Conservation (phyloP, 2,329 filamentous ascomycete genomes). For the Verticillium tricorpus region DNA sequence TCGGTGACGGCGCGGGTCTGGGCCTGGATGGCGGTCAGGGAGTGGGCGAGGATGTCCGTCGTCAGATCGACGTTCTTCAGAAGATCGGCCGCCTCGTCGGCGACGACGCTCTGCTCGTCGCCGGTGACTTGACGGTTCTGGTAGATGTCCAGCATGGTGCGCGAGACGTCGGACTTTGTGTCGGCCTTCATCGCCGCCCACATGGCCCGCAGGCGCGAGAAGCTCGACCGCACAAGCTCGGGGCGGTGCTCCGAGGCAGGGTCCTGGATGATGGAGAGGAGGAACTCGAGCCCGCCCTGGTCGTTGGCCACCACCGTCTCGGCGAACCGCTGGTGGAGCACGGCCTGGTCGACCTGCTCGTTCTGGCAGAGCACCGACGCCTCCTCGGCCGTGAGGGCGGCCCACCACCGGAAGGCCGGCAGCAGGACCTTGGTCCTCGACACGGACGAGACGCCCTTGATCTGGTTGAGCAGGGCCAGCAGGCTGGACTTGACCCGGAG, state of each 20-base stretch:
- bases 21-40: conserved; percentile 70
- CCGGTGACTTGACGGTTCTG: conserved; percentile 42
- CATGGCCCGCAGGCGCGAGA: conserved; percentile 63
- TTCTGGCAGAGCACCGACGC: conserved; percentile 35
- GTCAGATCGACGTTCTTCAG: conserved; percentile 70
- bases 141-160: conserved; percentile 58
- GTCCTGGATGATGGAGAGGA: conserved; percentile 44
- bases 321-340: conserved; percentile 39
- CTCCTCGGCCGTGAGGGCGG: conserved; percentile 46
- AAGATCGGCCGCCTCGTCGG: conserved; percentile 64
- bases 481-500: conserved; percentile 66
- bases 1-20: conserved; percentile 69
- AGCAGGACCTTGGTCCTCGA: conserved; percentile 71
- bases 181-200: conserved; percentile 70
- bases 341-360: conserved; percentile 37
- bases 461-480: conserved; percentile 65
- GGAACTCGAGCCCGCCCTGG: conserved; percentile 42
- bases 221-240: conserved; percentile 59
- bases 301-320: conserved; percentile 52
- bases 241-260: conserved; percentile 32
- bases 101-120: conserved; percentile 32
- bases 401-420: conserved; percentile 70
- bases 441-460: conserved; percentile 65
- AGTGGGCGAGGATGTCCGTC: conserved; percentile 64
- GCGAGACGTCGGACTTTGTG: conserved; percentile 53